These are phyloP conservation scores for Scutellaria minor DNA, from an alignment of 257 asterid genomes.

Conservation along the genomic window DNA sequence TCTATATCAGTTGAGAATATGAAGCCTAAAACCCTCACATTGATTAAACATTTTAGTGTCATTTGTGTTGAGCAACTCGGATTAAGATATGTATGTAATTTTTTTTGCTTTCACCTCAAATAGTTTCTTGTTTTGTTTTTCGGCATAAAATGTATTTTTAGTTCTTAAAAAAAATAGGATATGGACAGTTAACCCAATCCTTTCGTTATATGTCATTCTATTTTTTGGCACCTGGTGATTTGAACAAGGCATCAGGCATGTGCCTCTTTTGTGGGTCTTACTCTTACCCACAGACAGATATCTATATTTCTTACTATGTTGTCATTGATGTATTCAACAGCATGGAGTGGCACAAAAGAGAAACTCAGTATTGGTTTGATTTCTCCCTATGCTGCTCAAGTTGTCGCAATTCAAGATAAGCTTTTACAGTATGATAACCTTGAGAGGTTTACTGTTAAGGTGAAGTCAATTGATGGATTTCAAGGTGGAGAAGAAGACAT, in stretches of 20 bases:
- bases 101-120: not conserved
- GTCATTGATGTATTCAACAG: slow-evolving; percentile 28
- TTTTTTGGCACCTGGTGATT: not conserved
- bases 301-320: not conserved
- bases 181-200: not conserved
- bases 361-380: slow-evolving; percentile 64
- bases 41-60: not conserved
- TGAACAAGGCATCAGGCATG: not conserved
- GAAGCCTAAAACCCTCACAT: too few species aligned
- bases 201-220: not conserved
- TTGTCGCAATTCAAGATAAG: slow-evolving; percentile 49
- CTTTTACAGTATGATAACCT: slow-evolving; percentile 37
- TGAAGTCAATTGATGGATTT: slow-evolving; percentile 73
- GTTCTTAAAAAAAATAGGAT: not conserved
- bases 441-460: slow-evolving; percentile 55
- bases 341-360: slow-evolving; percentile 46
- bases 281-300: not conserved
- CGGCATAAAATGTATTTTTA: not conserved
- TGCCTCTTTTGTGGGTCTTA: not conserved
- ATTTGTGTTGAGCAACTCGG: not conserved
- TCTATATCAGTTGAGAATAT: not conserved
- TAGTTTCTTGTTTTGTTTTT: not conserved
- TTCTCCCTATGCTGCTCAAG: slow-evolving; percentile 80
- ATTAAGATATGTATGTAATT: not conserved
- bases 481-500: slow-evolving; percentile 82